Base-by-base conservation (phyloP, 2,329 filamentous ascomycete species). In the Fusarium chlamydosporum region DNA sequence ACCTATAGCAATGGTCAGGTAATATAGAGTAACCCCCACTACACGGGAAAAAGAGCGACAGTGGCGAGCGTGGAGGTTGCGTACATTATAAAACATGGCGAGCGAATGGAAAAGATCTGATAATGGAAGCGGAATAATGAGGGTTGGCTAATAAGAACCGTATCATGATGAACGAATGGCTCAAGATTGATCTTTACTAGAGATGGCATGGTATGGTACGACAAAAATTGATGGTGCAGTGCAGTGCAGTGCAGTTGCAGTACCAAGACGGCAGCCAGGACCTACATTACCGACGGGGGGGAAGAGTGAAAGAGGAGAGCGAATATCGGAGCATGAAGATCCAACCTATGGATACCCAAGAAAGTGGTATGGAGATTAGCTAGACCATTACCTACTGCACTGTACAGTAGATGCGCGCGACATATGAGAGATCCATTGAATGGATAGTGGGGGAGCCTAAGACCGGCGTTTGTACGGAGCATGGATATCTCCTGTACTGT, bases 81-180 rank as follows among this genome's bases (percentile, higher is more conserved):
- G 23, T n/a, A 33, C 9, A 35, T 53, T 42, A 53, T 26, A 65
- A 23, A 23, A 23, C 23, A 23, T 23, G 6, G 23, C 23, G 48
- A 50, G 58, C 68, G 67, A 69, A 70, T 69, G 63, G 61, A 55
- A 68, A 52, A 56, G 63, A 68, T 70, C 55, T 69, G 67, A 67
- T 59, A 65, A 65, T 65, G 51, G 51, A 40, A 20, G 42, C 50
- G 67, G 63, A 63, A 70, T 70, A 70, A 70, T 70, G 67, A 33
- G 48, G 29, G 67, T 70, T 70, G 67, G 67, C 67, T 70, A 70
- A 70, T 69, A 40, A 70, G 67, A 70, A 70, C 68, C 43, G 34
- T 55, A 65, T 61, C 67, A 61, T 61, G 62, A 42, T 41, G 47
- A 35, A 42, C 65, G 40, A 64, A 70, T 70, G 63, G 64, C 48